These are phyloP conservation scores for Diospyros kaki DNA, from an alignment of 148 eudicot species.

Conservation along the genomic window DNA sequence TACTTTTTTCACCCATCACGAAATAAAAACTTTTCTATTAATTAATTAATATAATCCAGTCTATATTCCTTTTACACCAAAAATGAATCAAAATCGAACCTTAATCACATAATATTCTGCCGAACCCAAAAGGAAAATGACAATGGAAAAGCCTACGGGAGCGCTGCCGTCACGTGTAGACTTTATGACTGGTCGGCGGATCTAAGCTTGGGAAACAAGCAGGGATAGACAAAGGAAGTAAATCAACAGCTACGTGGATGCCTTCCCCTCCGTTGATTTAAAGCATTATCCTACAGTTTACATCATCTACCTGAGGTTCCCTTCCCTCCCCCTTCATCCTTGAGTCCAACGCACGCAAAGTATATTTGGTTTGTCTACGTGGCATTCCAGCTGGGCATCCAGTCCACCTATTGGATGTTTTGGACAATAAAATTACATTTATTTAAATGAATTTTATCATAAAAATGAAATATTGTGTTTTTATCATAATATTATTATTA, in stretches of 20 bases:
- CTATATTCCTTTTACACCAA: too few relatives aligned
- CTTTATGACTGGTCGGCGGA: slow-evolving; percentile 25
- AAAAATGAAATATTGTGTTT: too few relatives aligned
- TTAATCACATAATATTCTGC: not conserved
- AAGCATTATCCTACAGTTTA: not conserved
- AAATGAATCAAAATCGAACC: too few relatives aligned
- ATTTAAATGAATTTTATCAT: not conserved
- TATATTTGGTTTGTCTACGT: not conserved
- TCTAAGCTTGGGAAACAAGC: slow-evolving; percentile 13
- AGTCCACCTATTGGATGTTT: not conserved
- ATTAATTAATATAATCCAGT: too few relatives aligned
- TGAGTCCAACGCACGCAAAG: slow-evolving; percentile 7
- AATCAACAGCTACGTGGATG: not conserved
- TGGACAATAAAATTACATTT: not conserved
- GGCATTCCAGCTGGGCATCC: slow-evolving; percentile 6
- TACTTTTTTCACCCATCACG: too few relatives aligned
- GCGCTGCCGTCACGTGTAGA: slow-evolving; percentile 25
- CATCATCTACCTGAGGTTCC: not conserved
- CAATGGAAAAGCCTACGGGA: slow-evolving; percentile 13
- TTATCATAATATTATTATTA: too few relatives aligned
- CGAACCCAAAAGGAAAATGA: slow-evolving; percentile 7
- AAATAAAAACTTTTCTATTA: too few relatives aligned
- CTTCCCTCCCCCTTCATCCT: not conserved
- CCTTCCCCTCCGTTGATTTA: not conserved
- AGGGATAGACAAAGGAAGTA: not conserved